These are phyloP conservation scores for Astragalus membranaceus DNA, from an alignment of 306 rosid genomes.

Conservation along the genomic window DNA sequence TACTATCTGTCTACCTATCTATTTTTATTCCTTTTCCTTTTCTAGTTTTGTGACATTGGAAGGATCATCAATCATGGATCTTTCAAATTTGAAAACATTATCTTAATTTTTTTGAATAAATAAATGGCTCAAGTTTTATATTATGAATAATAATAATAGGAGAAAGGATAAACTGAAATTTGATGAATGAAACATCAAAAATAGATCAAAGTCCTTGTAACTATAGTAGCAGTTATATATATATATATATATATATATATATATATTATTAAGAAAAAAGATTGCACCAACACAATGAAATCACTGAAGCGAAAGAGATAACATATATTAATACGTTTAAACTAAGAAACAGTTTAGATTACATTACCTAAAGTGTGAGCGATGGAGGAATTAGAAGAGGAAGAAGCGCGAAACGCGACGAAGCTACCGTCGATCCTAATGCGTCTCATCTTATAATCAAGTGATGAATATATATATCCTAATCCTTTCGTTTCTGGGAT, in stretches of 20 bases:
- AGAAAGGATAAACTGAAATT: neutral
- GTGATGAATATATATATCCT: neutral
- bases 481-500: neutral
- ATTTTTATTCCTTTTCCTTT: neutral
- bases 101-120: neutral
- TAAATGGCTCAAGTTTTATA: too few species aligned
- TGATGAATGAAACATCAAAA: neutral
- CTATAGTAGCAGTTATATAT: neutral
- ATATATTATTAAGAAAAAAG: too few species aligned
- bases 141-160: too few species aligned
- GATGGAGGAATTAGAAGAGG: slow-evolving; percentile 25
- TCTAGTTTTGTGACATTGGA: neutral
- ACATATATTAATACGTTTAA: too few species aligned
- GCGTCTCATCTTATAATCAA: slow-evolving; percentile 20
- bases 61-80: too few species aligned
- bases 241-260: too few species aligned
- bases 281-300: too few species aligned
- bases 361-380: slow-evolving; percentile 37
- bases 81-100: neutral
- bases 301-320: neutral
- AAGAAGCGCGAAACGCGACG: slow-evolving; percentile 19
- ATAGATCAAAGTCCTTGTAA: neutral
- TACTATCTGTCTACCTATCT: neutral
- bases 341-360: too few species aligned
- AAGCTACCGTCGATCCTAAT: slow-evolving; percentile 21